A percentile compares a stretch with the other conserved stretches of the same genome.
Conservation (phyloP, 345 rosid species). For the Fremontodendron californicum region DNA sequence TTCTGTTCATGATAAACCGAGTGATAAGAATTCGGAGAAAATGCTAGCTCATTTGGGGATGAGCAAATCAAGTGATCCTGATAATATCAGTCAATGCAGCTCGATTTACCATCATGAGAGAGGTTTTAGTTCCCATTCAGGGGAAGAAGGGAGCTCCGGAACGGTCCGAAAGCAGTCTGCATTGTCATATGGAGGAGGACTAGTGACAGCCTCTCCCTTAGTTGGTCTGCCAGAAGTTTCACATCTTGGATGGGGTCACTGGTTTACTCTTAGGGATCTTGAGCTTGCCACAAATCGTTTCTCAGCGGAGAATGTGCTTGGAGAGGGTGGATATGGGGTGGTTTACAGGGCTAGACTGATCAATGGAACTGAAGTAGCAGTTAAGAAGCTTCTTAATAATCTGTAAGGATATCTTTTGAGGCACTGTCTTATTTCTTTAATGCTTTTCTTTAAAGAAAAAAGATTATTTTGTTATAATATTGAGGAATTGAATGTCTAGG, state of each 20-base stretch:
- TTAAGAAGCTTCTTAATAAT: conserved; percentile 91
- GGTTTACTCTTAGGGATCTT: conserved; percentile 97
- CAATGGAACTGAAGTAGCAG: conserved; percentile 93
- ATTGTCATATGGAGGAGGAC: conserved; percentile 45
- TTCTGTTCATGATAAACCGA: conserved; percentile 48
- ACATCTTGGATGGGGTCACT: conserved; percentile 99
- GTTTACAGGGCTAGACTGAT: conserved; percentile 78
- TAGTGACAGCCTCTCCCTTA: conserved; percentile 80
- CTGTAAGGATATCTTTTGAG: conserved; percentile 43
- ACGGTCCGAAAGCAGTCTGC: conserved; percentile 46
- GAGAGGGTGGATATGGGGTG: too few relatives aligned
- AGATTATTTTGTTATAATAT: conserved; percentile 11
- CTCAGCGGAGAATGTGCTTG: conserved; percentile 64
- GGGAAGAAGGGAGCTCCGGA: conserved; percentile 85
- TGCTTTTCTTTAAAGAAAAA: background rate
- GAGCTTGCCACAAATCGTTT: conserved; percentile 84
- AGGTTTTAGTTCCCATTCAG: conserved; percentile 66
- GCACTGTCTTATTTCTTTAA: conserved; percentile 5
- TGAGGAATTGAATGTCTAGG: conserved; percentile 33
- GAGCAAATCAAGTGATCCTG: conserved; percentile 75
- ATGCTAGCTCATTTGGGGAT: conserved; percentile 48
- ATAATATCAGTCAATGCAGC: conserved; percentile 72
- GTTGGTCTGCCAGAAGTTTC: conserved; percentile 89
- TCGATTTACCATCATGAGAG: conserved; percentile 60
- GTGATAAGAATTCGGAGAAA: conserved; percentile 47